Percentiles rank a stretch among this genome's conserved stretches.
phyloP scores from a whole-genome alignment of 139 green algal species.

The Mesostigma viride region DNA sequence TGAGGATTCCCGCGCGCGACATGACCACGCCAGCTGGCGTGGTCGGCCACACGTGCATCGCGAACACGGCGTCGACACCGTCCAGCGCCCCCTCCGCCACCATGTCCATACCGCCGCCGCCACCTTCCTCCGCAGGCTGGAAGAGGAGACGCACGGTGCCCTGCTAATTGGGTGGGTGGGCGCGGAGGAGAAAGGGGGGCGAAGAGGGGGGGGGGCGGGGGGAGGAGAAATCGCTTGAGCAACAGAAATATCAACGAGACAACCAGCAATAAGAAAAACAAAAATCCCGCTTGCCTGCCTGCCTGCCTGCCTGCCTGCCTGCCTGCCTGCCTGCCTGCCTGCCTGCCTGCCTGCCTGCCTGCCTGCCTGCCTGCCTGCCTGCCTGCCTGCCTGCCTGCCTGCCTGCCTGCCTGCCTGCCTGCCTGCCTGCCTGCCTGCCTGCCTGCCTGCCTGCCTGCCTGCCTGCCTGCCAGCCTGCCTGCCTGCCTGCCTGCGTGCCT shows the following conservation, averaged over 20 bases:
- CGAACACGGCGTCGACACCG: no score
- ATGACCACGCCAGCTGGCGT: slow-evolving; percentile 49
- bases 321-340: neutral
- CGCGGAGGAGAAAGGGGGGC: neutral
- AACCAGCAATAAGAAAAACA: no score
- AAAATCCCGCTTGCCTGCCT: neutral
- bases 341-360: neutral
- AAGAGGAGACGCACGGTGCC: slow-evolving; percentile 77
- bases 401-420: neutral
- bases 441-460: neutral
- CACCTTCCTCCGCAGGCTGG: slow-evolving; percentile 83
- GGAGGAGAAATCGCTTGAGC: no score
- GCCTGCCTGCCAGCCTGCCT: neutral
- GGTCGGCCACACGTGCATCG: no score
- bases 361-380: neutral
- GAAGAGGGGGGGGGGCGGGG: no score
- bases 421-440: neutral
- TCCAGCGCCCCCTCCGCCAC: no score
- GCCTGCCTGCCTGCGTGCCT: slow-evolving; percentile 13
- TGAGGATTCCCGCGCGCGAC: slow-evolving; percentile 54
- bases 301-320: neutral
- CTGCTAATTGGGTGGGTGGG: slow-evolving; percentile 27
- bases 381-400: neutral
- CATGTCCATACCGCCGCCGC: slow-evolving; percentile 64
- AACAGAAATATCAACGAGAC: no score